A percentile compares a stretch with the other conserved stretches of the same genome.
phyloP scores from a whole-genome alignment of 139 green algal species.

The Closterium sp. region DNA sequence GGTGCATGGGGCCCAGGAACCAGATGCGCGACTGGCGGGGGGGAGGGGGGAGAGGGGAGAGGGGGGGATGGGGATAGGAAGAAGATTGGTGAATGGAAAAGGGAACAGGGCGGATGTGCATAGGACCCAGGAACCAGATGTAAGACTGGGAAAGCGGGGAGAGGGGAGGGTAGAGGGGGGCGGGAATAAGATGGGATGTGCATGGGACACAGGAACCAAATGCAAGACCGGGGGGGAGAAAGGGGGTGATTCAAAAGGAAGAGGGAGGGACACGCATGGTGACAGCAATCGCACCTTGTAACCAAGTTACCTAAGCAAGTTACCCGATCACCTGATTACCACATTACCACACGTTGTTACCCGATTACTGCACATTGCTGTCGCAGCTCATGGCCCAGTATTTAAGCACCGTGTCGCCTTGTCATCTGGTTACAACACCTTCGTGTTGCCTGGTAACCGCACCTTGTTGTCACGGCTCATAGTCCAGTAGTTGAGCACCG shows the following conservation, averaged over 20 bases:
- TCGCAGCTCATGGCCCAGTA: background rate
- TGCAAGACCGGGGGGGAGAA: too few species aligned
- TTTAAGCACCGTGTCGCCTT: background rate
- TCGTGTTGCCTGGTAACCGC: background rate
- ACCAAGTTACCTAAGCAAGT: too few species aligned
- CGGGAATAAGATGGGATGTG: too few species aligned
- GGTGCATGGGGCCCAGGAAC: background rate
- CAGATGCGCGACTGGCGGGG: background rate
- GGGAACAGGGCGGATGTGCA: too few species aligned
- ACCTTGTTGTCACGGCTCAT: background rate
- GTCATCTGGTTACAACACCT: background rate
- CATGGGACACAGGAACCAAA: too few species aligned
- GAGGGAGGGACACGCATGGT: background rate
- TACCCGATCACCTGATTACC: too few species aligned
- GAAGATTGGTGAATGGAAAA: too few species aligned
- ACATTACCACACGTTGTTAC: background rate
- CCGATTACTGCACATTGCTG: background rate
- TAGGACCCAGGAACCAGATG: too few species aligned
- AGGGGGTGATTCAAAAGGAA: too few species aligned
- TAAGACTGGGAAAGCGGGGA: too few species aligned
- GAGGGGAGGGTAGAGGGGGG: too few species aligned
- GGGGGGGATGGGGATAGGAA: background rate
- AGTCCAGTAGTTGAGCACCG: conserved; percentile 2
- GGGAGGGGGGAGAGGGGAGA: background rate
- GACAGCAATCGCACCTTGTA: too few species aligned